phyloP scores from a whole-genome alignment of 2,329 filamentous ascomycete genomes.

The Venturia oleaginea region DNA sequence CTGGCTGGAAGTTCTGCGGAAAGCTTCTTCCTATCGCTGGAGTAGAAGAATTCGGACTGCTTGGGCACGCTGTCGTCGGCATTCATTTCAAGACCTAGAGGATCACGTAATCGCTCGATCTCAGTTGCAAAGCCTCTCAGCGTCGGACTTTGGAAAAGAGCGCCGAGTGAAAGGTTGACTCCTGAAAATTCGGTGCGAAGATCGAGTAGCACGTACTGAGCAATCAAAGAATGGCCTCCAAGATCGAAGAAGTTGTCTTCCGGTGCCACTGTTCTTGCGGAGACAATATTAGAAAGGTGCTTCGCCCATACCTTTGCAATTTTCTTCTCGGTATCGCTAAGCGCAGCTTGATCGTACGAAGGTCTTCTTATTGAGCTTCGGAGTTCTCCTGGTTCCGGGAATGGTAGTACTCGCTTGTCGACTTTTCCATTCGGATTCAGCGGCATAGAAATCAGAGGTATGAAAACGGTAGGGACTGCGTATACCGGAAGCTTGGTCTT shows the following conservation, averaged over 20 bases:
- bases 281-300: conserved; percentile 56
- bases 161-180: conserved; percentile 59
- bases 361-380: conserved; percentile 26
- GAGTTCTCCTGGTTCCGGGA: conserved; percentile 51
- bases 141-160: conserved; percentile 60
- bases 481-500: conserved; percentile 64
- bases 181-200: conserved; percentile 53
- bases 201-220: conserved; percentile 69
- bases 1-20: conserved; percentile 39
- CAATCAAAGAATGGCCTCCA: conserved; percentile 72
- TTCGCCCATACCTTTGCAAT: conserved; percentile 64
- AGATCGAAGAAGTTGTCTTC: conserved; percentile 66
- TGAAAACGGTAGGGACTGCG: conserved; percentile 65
- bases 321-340: conserved; percentile 51
- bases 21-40: conserved; percentile 42
- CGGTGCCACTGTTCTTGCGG: conserved; percentile 56
- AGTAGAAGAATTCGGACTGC: conserved; percentile 38
- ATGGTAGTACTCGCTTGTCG: conserved; percentile 69
- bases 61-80: conserved; percentile 38
- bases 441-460: conserved; percentile 63
- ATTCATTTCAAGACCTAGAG: conserved; percentile 25
- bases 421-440: conserved; percentile 51
- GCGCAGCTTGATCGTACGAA: conserved; percentile 29
- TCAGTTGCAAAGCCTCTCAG: conserved; percentile 46
- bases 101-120: conserved; percentile 42